Percentiles rank a stretch among this genome's conserved stretches.
Evolutionary conservation across 768 basidiomycete species (phyloP).

Genomic region (Hericium coralloides): DNA sequence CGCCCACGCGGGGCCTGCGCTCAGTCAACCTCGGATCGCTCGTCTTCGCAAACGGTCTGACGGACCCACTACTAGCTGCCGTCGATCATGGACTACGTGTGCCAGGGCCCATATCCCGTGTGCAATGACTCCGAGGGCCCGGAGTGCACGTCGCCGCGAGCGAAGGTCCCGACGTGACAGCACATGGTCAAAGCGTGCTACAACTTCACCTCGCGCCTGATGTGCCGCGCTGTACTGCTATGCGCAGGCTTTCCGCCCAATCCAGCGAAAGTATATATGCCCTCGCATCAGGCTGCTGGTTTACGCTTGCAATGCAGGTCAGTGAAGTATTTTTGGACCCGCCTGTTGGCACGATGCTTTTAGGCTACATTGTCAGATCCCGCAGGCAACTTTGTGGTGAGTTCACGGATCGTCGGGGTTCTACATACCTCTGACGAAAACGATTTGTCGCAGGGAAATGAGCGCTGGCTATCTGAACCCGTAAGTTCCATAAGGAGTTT

Average conservation of each 20-base stretch:
- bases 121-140: conserved; percentile 49
- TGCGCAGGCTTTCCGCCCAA: conserved; percentile 55
- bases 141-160: conserved; percentile 34
- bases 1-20: conserved; percentile 38
- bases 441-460: too few species aligned
- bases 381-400: conserved; percentile 82
- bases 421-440: too few species aligned
- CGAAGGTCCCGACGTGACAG: conserved; percentile 46
- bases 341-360: too few species aligned
- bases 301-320: conserved; percentile 83
- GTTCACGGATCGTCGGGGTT: background rate
- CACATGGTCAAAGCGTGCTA: conserved; percentile 43
- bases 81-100: conserved; percentile 74
- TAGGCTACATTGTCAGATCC: conserved; percentile 29
- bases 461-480: conserved; percentile 65
- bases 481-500: conserved; percentile 57
- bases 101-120: conserved; percentile 77
- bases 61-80: conserved; percentile 80
- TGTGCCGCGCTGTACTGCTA: conserved; percentile 73
- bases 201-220: conserved; percentile 30
- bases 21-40: conserved; percentile 77
- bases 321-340: background rate
- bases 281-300: conserved; percentile 78
- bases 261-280: conserved; percentile 50
- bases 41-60: conserved; percentile 82